Base-by-base conservation (phyloP, 768 basidiomycete genomes). In the Leucogyrophana mollusca region DNA sequence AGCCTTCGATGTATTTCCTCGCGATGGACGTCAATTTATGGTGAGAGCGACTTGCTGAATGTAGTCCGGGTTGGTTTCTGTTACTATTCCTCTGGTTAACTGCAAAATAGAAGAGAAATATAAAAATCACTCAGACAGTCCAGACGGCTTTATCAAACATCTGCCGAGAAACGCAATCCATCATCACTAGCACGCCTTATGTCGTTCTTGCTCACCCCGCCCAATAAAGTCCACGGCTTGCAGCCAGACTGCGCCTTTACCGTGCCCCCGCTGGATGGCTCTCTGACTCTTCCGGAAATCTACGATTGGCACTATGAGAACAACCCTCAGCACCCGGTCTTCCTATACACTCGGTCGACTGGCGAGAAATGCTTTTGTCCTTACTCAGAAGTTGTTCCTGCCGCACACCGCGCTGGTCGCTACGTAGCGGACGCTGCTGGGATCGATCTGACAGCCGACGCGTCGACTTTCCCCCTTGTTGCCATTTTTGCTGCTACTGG, bases 281-380 rank as follows among this genome's bases (percentile, higher is more conserved):
- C 57, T 9, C 43, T 67, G 4, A 58, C 57, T 1, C 24, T 73
- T 2, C 62, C 67, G 1, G 56, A 72, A 44, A 35, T 72, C 14
- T 66, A 61, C 30, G 71, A 71, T 37, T 72, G 61, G 61, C 59
- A 71, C 39, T 46, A 49, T 3, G 34, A 53, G 16, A 47, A 68
- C 34, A 60, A 53, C 21, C 59, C 66, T 2, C 45, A 59, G 23
- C 69, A 72, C 45, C 67, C 64, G 13, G 40, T 69, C 20, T 70
- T 66, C 41, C 49, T 56, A 4, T 65, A 41, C 14, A 13, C 27
- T 14, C 10, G 24, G 20, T 23, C 16, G 3, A 10, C 9, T 9
- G 21, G 40, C 21, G 24, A 2, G 10, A 3, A 8, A 25, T 10
- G 7, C 4, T 10, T 6, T 20, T 23, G 21, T 6, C 21, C 40